Base-by-base conservation (phyloP, 108 stramenopile species). In the Fragilaria radians region DNA sequence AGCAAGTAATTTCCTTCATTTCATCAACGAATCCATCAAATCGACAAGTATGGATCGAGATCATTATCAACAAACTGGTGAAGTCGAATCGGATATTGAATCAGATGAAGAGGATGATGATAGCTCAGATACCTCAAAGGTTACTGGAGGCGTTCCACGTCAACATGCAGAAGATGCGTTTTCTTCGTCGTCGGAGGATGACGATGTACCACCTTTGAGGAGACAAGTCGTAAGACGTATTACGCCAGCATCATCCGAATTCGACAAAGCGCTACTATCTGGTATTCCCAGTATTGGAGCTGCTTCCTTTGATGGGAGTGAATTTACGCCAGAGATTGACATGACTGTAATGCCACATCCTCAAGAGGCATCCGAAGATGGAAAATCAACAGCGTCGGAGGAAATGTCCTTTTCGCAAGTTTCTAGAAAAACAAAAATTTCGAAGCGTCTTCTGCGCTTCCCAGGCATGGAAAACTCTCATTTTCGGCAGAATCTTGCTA, bases 201-300 rank as follows among this genome's bases (percentile, higher is more conserved):
- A 42, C 14, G 36, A 42, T 14, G 36, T 42, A 7, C 36, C 36
- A 11, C 36, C 36, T 14, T 42, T 42, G n/a, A 7, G 36, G 14
- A 7, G 36, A 42, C 36, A 42, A 14, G 14, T 7, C 36, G 14
- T 42, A 42, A 7, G 36, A 11, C 36, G 36, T 42, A 11, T 42
- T 7, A 7, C 36, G 7, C 36, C 36, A 11, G 36, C 36, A 11
- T 42, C 36, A 27, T 71, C 70, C 5, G 74, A 75, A 53, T 75
- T 75, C 36, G 74, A 75, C 64, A 70, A 66, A 54, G 74, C 74
- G 1, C 24, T 68, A 48, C 50, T 57, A 19, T 36, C 59, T 2
- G 71, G 71, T 19, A 24, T 57, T 4, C 55, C 55, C 17, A 57
- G 28, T 34, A 57, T 27, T 1, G 32, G 55, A 28, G 22, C 55